Evolutionary conservation across 2,329 filamentous ascomycete species (phyloP).

Genomic region (Pseudogymnoascus sp.): DNA sequence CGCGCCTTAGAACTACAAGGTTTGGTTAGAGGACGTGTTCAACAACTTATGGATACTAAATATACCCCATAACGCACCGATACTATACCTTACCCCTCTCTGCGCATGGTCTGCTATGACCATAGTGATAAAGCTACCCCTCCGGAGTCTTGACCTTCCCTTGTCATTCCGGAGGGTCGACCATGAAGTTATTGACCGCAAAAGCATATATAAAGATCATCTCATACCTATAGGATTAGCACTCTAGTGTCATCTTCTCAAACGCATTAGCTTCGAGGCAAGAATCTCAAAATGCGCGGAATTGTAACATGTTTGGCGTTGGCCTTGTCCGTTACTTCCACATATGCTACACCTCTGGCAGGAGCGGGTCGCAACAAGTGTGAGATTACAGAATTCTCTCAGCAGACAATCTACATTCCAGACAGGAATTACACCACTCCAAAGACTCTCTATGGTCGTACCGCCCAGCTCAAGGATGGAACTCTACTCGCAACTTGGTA

Average conservation of each 20-base stretch:
- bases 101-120: background rate
- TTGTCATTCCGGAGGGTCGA: background rate
- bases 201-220: background rate
- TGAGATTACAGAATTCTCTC: constrained; percentile 16
- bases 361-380: background rate
- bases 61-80: background rate
- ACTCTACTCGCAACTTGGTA: constrained; percentile 43
- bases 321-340: background rate
- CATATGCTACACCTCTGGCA: background rate
- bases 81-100: background rate
- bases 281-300: background rate
- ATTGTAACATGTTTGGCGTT: background rate
- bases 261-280: background rate
- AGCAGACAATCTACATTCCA: constrained; percentile 24
- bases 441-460: constrained; percentile 28
- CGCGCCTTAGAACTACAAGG: background rate
- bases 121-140: background rate
- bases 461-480: constrained; percentile 28
- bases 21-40: background rate
- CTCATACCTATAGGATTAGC: background rate
- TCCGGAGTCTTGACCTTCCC: background rate
- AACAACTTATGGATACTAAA: background rate
- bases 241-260: background rate
- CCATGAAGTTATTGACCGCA: background rate
- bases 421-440: constrained; percentile 24